phyloP scores from a whole-genome alignment of 2,329 filamentous ascomycete genomes.

The Aotearoamyces nothofagi region DNA sequence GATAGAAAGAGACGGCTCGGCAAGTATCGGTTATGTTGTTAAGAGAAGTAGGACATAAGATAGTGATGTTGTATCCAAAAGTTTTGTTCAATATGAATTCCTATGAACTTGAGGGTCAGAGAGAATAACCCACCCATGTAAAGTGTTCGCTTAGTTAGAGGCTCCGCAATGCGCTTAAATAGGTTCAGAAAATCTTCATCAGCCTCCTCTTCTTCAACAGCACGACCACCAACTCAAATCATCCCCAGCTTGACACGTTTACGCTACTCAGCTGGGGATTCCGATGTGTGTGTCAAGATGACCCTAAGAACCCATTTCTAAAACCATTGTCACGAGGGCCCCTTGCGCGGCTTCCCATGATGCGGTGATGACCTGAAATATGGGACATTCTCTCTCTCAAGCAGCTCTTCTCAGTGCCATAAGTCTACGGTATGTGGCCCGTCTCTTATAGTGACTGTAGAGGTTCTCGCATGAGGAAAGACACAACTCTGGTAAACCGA shows the following conservation, averaged over 20 bases:
- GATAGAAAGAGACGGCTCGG: no score
- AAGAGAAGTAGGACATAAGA: no score
- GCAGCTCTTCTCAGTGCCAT: background rate
- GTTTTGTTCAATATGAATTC: no score
- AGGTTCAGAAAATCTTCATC: slow-evolving; percentile 10
- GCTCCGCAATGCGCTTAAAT: no score
- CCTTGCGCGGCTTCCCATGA: slow-evolving; percentile 44
- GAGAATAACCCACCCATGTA: no score
- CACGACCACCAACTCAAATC: slow-evolving; percentile 65
- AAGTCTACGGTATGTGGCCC: slow-evolving; percentile 1
- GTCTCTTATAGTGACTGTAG: slow-evolving; percentile 7
- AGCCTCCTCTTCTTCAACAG: slow-evolving; percentile 26
- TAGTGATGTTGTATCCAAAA: no score
- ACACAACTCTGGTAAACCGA: slow-evolving; percentile 33
- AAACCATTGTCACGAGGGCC: slow-evolving; percentile 72
- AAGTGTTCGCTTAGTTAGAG: no score
- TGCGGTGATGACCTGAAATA: slow-evolving; percentile 52
- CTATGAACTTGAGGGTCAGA: no score
- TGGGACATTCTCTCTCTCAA: slow-evolving; percentile 29
- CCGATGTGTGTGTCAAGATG: slow-evolving; percentile 59
- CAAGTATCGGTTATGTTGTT: no score
- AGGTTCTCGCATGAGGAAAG: slow-evolving; percentile 11
- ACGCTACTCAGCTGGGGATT: slow-evolving; percentile 52
- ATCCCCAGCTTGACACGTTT: slow-evolving; percentile 41
- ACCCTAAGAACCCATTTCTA: slow-evolving; percentile 45